A percentile compares a stretch with the other conserved stretches of the same genome.
Conservation (phyloP, 768 basidiomycete species). For the Termitomyces sp. region DNA sequence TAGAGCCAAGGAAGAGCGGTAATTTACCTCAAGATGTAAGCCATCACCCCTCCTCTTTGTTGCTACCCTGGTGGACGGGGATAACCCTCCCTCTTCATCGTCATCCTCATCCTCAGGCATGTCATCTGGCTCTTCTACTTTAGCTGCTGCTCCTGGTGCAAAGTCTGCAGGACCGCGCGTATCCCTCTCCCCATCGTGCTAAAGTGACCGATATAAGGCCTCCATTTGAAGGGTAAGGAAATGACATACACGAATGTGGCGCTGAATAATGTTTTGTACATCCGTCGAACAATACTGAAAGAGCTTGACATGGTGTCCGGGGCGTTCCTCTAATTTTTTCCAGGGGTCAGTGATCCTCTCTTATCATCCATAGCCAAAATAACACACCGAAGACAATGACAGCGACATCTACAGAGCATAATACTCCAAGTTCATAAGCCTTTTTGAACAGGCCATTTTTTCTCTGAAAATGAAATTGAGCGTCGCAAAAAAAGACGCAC, state of each 20-base stretch:
- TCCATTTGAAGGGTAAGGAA: conserved; percentile 4
- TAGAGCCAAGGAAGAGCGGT: background rate
- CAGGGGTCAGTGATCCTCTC: conserved; percentile 5
- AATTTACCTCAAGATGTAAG: conserved; percentile 4
- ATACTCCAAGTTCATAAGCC: conserved; percentile 84
- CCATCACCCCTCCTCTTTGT: conserved; percentile 5
- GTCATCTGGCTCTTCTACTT: conserved; percentile 32
- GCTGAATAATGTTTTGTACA: conserved; percentile 65
- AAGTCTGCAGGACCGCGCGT: conserved; percentile 45
- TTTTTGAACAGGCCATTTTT: conserved; percentile 93
- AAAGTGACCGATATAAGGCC: background rate
- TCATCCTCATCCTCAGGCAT: conserved; percentile 29
- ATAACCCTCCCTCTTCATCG: conserved; percentile 15
- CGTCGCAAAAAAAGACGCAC: conserved; percentile 4
- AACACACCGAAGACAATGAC: conserved; percentile 74
- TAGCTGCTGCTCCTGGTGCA: conserved; percentile 27
- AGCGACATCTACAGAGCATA: conserved; percentile 86
- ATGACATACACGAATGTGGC: conserved; percentile 49
- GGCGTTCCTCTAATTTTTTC: conserved; percentile 56
- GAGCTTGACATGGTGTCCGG: conserved; percentile 76
- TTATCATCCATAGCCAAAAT: background rate
- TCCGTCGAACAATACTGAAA: conserved; percentile 80
- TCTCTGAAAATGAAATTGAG: conserved; percentile 46
- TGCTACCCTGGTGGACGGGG: background rate
- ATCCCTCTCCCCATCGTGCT: conserved; percentile 52